phyloP scores from a whole-genome alignment of 345 rosid species.

The Citrus hindsii region DNA sequence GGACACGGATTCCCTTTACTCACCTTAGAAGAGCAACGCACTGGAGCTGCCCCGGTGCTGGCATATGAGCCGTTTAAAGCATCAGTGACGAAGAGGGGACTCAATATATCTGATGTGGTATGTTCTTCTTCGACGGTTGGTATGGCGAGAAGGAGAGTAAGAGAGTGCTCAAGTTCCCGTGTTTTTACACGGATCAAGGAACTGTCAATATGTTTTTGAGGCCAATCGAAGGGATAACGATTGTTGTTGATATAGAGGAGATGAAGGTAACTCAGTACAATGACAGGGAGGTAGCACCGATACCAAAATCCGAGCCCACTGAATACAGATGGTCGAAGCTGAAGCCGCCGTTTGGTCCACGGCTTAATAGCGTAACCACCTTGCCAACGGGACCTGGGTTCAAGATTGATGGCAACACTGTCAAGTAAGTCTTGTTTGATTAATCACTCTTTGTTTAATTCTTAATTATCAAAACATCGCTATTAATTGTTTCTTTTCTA shows the following conservation, averaged over 20 bases:
- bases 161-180: constrained; percentile 18
- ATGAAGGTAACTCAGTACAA: constrained; percentile 15
- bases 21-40: background rate
- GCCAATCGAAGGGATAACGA: constrained; percentile 24
- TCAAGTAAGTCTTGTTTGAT: background rate
- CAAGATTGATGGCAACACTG: constrained; percentile 15
- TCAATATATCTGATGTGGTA: background rate
- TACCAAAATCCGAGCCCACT: constrained; percentile 25
- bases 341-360: constrained; percentile 25
- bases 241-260: constrained; percentile 24
- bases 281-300: constrained; percentile 11
- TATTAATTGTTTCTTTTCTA: no score
- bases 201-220: constrained; percentile 16
- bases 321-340: constrained; percentile 16
- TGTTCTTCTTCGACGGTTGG: constrained; percentile 14
- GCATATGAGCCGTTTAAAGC: background rate
- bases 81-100: constrained; percentile 9
- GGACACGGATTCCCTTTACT: background rate
- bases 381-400: constrained; percentile 10
- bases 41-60: background rate
- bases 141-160: background rate
- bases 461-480: no score
- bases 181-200: constrained; percentile 13
- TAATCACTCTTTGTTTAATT: no score
- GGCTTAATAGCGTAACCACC: constrained; percentile 7